Evolutionary conservation across 2,329 filamentous ascomycete species (phyloP), one percentile per base, ranked within the genome.

Genomic region (Beauveria brongniartii): DNA sequence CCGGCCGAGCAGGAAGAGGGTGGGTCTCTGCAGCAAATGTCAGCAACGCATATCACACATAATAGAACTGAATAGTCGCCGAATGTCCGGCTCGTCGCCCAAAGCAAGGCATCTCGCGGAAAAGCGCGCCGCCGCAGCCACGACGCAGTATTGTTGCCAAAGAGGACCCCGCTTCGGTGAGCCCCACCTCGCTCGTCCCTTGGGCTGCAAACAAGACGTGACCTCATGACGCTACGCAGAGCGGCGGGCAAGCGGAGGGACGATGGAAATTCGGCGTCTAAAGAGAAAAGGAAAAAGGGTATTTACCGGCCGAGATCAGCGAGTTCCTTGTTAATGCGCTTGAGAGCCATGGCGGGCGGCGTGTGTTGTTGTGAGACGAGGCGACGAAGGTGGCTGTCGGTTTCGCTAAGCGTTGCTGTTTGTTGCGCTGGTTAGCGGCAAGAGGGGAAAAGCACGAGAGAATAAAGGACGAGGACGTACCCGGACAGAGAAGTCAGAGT

Each of bases 1-100:
- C 94, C 94, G 71, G 94, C 94, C 75, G 93, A 97, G 87, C 94
- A 99, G 69, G 93, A 97, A 63, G 94, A 97, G 73, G 94, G 94
- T 75, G 94, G 94, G 77, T 99, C 94, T 82, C 94, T 97, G 70
- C 65, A 66, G 72, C 66, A 51, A 61, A 60, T 46, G 55, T 62
- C 20, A 56, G 50, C 24, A 52, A 50, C 40, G 34, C 67, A 72
- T 65, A 62, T 64, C 58, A 46, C 9, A 30, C 50, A 56, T 50
- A 61, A 63, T 55, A 24, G 57, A 63, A 44, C 16, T 30, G 46
- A 59, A 43, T 22, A 24, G 24, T 47, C 51, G 56, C 46, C 47
- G 6, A 44, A 34, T 3, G 8, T 9, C 18, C 18, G 1, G 20
- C 48, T 20, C 22, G 14, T 53, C 37, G 26, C 28, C 18, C 14